phyloP scores from a whole-genome alignment of 106 monocot genomes.

The Dendrobium catenatum region DNA sequence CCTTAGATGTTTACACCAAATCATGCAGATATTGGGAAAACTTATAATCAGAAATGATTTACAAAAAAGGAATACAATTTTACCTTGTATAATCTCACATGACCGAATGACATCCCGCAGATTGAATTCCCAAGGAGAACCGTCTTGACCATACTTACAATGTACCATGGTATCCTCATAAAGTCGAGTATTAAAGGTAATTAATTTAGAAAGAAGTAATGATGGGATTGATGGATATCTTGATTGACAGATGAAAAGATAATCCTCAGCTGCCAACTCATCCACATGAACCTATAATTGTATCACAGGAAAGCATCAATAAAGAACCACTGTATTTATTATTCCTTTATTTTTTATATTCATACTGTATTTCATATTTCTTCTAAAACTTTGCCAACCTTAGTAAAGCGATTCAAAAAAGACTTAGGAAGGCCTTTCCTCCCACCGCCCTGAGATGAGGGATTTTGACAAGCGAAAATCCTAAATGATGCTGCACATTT shows the following conservation, averaged over 20 bases:
- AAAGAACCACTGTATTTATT: not conserved
- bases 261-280: slow-evolving; percentile 71
- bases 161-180: slow-evolving; percentile 70
- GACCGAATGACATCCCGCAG: slow-evolving; percentile 92
- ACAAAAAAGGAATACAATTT: not conserved
- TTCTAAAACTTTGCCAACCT: slow-evolving; percentile 31
- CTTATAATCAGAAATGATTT: not conserved
- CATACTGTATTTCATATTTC: not conserved
- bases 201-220: slow-evolving; percentile 51
- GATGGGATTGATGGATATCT: slow-evolving; percentile 49
- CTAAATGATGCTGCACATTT: slow-evolving; percentile 79
- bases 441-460: slow-evolving; percentile 88
- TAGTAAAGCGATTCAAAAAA: slow-evolving; percentile 91
- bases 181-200: slow-evolving; percentile 63
- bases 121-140: slow-evolving; percentile 99
- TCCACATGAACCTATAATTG: slow-evolving; percentile 73
- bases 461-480: slow-evolving; percentile 99
- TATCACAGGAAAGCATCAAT: not conserved
- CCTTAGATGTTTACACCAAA: not conserved
- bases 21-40: not conserved
- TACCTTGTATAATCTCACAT: slow-evolving; percentile 90
- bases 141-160: slow-evolving; percentile 79
- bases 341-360: not conserved
- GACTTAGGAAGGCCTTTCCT: slow-evolving; percentile 97
- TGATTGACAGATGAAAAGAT: slow-evolving; percentile 76